Evolutionary conservation across 352 stramenopile genomes (phyloP), one percentile per base, ranked within the genome.

Genomic region (Pythium aphanidermatum): DNA sequence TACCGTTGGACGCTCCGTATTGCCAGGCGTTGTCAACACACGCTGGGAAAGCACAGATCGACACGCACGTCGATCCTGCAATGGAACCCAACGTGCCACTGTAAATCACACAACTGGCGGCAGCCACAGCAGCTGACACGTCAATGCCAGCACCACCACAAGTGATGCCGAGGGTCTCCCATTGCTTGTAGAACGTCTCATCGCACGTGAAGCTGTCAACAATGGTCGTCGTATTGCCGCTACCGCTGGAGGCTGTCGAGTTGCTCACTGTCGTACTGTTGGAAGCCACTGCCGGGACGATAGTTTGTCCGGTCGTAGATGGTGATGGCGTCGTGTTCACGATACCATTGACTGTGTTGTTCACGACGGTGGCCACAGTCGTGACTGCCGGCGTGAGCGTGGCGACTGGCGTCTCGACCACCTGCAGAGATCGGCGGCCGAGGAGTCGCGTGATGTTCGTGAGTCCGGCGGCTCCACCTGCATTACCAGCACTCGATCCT

Each of bases 181-280:
- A 92, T 52, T 75, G 48, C 29, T 62, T 77, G 70, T 92, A 92
- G 46, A 92, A 92, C 2, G 64, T 75, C 41, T 69, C 78, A 53
- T 92, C 81, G 28, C 81, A 92, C 11, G 55, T 68, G 36, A 92
- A 65, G 9, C 57, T 63, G 43, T 78, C 68, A 14, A 52, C 64
- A 7, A 42, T 51, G 11, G 57, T 31, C 8, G 55, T 60, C 20
- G 55, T 54, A 33, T 6, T 46, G 21, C 55, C 51, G 37, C 12
- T 46, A 46, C 51, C 64, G 23, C 17, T 38, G 49, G 29, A 57
- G 39, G 41, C 45, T 24, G 16, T 39, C 16, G 6, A 16, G n/a
- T 9, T 14, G 1, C 14, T 42, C 36, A 34, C 14, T 5, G 25
- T 35, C 11, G 50, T 58, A 3, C 24, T 28, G 35, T 51, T 58